Evolutionary conservation across 2,329 filamentous ascomycete genomes (phyloP).

Genomic region (Colletotrichum melonis): DNA sequence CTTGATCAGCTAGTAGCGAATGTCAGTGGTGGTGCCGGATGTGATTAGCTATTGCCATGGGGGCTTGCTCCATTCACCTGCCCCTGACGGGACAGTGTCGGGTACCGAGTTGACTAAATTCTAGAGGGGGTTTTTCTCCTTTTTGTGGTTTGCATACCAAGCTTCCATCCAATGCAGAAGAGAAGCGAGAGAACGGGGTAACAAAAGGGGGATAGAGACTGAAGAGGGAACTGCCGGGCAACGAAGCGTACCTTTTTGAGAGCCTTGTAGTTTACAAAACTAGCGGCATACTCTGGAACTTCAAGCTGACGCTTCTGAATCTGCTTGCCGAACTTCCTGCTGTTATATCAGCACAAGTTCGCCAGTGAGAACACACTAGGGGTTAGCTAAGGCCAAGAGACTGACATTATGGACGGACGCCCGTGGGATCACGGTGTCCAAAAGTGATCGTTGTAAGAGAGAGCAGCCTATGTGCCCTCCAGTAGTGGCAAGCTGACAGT

Average conservation of each 20-base stretch:
- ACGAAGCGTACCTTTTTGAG: constrained; percentile 85
- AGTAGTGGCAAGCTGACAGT: constrained; percentile 5
- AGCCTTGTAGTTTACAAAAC: constrained; percentile 99
- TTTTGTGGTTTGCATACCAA: constrained; percentile 13
- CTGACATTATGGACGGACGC: constrained; percentile 31
- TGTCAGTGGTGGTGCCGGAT: constrained; percentile 44
- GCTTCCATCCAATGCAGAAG: constrained; percentile 6
- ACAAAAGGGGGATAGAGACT: constrained; percentile 14
- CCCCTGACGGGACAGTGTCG: constrained; percentile 26
- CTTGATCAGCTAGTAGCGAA: constrained; percentile 85
- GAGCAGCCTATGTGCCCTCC: constrained; percentile 5
- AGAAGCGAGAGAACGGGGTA: constrained; percentile 1
- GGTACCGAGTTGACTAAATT: constrained; percentile 28
- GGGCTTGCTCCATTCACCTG: constrained; percentile 28
- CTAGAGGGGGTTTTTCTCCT: not conserved
- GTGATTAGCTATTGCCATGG: constrained; percentile 33
- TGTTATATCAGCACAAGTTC: constrained; percentile 20
- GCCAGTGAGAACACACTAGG: not conserved
- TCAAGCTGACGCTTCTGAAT: constrained; percentile 99
- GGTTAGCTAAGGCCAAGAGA: not conserved
- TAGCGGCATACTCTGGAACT: constrained; percentile 98
- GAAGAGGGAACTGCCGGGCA: not conserved
- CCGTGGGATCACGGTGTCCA: constrained; percentile 30
- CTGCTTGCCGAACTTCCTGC: constrained; percentile 99
- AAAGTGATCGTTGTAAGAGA: not conserved